Conservation (phyloP, 345 rosid species). For the Gossypium bickii region DNA sequence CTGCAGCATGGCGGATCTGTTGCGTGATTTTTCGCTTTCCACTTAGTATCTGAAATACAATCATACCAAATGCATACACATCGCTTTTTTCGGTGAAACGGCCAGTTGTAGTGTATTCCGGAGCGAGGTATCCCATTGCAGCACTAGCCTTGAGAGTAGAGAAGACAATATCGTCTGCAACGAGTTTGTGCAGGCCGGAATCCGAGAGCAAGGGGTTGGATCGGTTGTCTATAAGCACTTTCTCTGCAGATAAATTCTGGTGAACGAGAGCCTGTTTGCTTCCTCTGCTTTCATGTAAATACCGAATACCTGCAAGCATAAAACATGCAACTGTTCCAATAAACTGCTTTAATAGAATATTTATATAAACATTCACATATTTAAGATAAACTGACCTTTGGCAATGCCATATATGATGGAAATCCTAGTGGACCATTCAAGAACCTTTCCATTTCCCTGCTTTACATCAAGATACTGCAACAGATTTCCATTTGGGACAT, state of each 20-base stretch:
- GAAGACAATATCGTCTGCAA: conserved; percentile 82
- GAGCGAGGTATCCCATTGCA: conserved; percentile 97
- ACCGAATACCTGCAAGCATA: conserved; percentile 50
- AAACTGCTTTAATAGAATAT: not conserved
- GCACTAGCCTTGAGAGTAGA: conserved; percentile 91
- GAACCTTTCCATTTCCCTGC: conserved; percentile 53
- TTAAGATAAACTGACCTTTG: conserved; percentile 48
- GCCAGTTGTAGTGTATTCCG: conserved; percentile 88
- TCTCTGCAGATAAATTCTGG: conserved; percentile 81
- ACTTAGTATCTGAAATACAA: conserved; percentile 64
- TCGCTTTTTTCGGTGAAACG: conserved; percentile 89
- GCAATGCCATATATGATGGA: conserved; percentile 80
- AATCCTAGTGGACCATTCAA: conserved; percentile 81
- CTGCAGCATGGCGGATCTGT: conserved; percentile 42
- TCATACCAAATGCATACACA: conserved; percentile 78
- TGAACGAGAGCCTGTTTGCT: conserved; percentile 67
- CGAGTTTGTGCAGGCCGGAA: conserved; percentile 86
- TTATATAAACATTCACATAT: not conserved
- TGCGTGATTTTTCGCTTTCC: conserved; percentile 62
- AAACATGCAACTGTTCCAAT: not conserved
- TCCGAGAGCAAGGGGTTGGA: conserved; percentile 69
- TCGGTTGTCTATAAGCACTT: conserved; percentile 63
- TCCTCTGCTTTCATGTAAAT: conserved; percentile 62
- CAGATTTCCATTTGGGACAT: conserved; percentile 77
- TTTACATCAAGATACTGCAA: conserved; percentile 67